Percentiles rank a stretch among this genome's conserved stretches.
Conservation (phyloP, 192 early-diverging fungal species). For the Podila minutissima region DNA sequence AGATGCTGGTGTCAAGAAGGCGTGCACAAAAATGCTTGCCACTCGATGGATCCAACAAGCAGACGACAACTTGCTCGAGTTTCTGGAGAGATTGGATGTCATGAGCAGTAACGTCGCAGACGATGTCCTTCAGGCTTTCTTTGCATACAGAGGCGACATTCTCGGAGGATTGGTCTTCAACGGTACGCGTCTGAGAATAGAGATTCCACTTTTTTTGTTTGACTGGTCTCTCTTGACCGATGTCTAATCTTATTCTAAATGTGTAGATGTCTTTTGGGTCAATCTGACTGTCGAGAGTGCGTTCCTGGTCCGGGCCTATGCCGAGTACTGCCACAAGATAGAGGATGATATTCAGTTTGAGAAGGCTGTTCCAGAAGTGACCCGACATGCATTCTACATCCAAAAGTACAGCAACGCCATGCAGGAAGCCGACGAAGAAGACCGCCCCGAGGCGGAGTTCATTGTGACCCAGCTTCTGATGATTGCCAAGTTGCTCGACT, state of each 20-base stretch:
- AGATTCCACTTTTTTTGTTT: background rate
- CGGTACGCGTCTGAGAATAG: conserved; percentile 27
- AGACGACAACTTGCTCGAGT: conserved; percentile 76
- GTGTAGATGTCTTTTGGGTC: conserved; percentile 63
- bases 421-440: conserved; percentile 60
- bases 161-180: conserved; percentile 68
- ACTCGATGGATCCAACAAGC: conserved; percentile 80
- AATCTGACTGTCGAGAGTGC: conserved; percentile 63
- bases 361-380: conserved; percentile 75
- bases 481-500: conserved; percentile 81
- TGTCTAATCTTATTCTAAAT: background rate
- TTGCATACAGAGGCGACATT: conserved; percentile 72
- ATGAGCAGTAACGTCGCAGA: conserved; percentile 72
- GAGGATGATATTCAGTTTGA: conserved; percentile 73
- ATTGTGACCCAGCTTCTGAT: conserved; percentile 79
- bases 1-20: conserved; percentile 80
- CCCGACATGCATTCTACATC: conserved; percentile 62
- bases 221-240: background rate
- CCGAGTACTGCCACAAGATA: conserved; percentile 55
- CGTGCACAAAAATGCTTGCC: conserved; percentile 73
- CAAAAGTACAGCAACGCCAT: conserved; percentile 64
- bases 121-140: conserved; percentile 70
- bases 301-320: conserved; percentile 57
- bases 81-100: conserved; percentile 78
- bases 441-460: conserved; percentile 66